Percentiles rank a stretch among this genome's conserved stretches.
Evolutionary conservation across 2,329 filamentous ascomycete genomes (phyloP).

Genomic region (Penicillium sumatraense): DNA sequence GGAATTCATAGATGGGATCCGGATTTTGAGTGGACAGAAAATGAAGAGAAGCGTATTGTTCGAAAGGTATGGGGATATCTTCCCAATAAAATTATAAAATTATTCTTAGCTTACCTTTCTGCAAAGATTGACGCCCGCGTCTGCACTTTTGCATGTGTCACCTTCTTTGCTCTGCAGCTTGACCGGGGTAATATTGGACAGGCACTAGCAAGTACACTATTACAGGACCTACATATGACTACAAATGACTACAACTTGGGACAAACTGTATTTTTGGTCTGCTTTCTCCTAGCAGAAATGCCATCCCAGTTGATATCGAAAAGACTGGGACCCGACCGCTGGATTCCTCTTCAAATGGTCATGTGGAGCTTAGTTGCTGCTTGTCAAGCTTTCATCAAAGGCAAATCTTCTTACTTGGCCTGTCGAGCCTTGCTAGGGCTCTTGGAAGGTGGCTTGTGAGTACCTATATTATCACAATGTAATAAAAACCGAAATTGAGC

Average conservation of each 20-base stretch:
- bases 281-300: slow-evolving; percentile 56
- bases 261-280: slow-evolving; percentile 44
- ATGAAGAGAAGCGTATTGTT: slow-evolving; percentile 21
- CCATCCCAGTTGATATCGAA: slow-evolving; percentile 67
- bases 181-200: slow-evolving; percentile 67
- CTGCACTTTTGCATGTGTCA: slow-evolving; percentile 56
- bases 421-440: slow-evolving; percentile 53
- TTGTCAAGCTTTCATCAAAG: slow-evolving; percentile 56
- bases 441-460: slow-evolving; percentile 63
- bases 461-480: slow-evolving; percentile 35
- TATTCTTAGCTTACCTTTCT: neutral
- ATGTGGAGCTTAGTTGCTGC: slow-evolving; percentile 60
- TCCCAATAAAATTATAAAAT: neutral
- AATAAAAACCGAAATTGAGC: neutral
- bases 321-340: slow-evolving; percentile 62
- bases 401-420: slow-evolving; percentile 46
- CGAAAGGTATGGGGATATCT: slow-evolving; percentile 9
- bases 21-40: slow-evolving; percentile 28
- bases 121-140: slow-evolving; percentile 47
- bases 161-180: slow-evolving; percentile 68
- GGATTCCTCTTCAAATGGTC: slow-evolving; percentile 64
- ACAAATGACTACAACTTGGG: slow-evolving; percentile 52
- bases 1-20: slow-evolving; percentile 36
- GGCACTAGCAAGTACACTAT: slow-evolving; percentile 65
- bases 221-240: slow-evolving; percentile 55